These are phyloP conservation scores for Tolypocladium paradoxum DNA, from an alignment of 2,329 filamentous ascomycete genomes.

Conservation along the genomic window DNA sequence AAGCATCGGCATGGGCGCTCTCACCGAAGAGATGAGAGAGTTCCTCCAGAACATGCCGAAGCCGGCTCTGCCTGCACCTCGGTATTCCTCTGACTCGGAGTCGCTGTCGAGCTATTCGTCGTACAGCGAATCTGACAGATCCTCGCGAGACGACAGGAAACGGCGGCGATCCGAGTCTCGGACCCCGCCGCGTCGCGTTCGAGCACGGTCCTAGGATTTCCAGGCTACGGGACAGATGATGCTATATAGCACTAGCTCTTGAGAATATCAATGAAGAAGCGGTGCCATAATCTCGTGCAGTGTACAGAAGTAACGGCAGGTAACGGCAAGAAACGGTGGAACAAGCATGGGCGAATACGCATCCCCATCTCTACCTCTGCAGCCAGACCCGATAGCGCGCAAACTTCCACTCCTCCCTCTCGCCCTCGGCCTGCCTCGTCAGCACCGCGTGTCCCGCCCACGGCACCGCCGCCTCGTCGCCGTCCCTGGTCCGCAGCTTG, in stretches of 20 bases:
- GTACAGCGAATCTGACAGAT: conserved; percentile 29
- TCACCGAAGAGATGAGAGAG: conserved; percentile 93
- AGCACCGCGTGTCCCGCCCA: conserved; percentile 22
- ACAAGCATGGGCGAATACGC: background rate
- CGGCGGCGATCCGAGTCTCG: background rate
- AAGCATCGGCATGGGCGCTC: conserved; percentile 85
- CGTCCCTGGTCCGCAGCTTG: conserved; percentile 15
- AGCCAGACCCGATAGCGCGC: conserved; percentile 21
- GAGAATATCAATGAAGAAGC: background rate
- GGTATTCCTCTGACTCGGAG: conserved; percentile 53
- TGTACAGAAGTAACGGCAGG: background rate
- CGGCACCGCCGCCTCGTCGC: conserved; percentile 11
- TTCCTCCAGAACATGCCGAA: conserved; percentile 83
- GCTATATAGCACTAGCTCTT: background rate
- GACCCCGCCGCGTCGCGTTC: background rate
- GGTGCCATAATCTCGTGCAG: background rate
- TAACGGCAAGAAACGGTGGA: too few relatives aligned
- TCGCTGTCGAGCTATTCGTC: conserved; percentile 73
- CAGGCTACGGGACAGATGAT: too few relatives aligned
- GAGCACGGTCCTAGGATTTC: background rate
- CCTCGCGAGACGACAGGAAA: background rate
- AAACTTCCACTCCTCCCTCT: conserved; percentile 21
- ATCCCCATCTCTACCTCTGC: conserved; percentile 8
- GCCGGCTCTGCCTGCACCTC: conserved; percentile 60
- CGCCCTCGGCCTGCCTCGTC: conserved; percentile 10